phyloP scores from a whole-genome alignment of 2,329 filamentous ascomycete genomes.

The Escovopsis weberi region DNA sequence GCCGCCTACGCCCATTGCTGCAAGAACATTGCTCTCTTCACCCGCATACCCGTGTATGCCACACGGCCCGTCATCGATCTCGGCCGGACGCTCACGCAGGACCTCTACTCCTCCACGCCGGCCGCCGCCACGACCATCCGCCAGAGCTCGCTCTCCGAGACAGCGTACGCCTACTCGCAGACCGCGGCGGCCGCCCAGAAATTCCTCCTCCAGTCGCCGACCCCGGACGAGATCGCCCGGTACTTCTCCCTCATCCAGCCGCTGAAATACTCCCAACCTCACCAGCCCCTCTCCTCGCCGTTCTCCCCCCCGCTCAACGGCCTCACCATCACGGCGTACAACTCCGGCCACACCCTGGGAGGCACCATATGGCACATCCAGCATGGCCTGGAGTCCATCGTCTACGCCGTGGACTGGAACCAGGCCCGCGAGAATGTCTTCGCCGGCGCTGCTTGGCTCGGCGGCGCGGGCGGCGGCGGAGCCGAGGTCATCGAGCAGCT shows the following conservation, averaged over 20 bases:
- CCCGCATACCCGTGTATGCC: conserved; percentile 84
- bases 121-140: conserved; percentile 77
- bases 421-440: conserved; percentile 93
- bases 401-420: conserved; percentile 97
- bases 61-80: conserved; percentile 88
- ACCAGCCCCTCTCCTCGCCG: conserved; percentile 73
- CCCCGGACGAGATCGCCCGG: conserved; percentile 72
- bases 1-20: conserved; percentile 93
- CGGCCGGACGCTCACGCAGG: conserved; percentile 78
- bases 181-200: conserved; percentile 34
- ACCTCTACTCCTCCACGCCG: conserved; percentile 81
- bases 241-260: conserved; percentile 88
- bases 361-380: conserved; percentile 99
- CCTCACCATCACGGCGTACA: conserved; percentile 90
- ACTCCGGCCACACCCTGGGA: conserved; percentile 87
- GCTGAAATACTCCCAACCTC: conserved; percentile 92
- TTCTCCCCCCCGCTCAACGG: conserved; percentile 83
- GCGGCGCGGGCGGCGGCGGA: conserved; percentile 62
- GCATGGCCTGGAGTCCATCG: conserved; percentile 88
- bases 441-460: conserved; percentile 85
- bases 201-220: conserved; percentile 55
- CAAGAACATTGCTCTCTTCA: conserved; percentile 88
- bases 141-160: conserved; percentile 53
- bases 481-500: conserved; percentile 88
- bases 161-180: conserved; percentile 38